A percentile compares a stretch with the other conserved stretches of the same genome.
phyloP scores from a whole-genome alignment of 2,329 filamentous ascomycete genomes.

The Aureobasidium sp. region DNA sequence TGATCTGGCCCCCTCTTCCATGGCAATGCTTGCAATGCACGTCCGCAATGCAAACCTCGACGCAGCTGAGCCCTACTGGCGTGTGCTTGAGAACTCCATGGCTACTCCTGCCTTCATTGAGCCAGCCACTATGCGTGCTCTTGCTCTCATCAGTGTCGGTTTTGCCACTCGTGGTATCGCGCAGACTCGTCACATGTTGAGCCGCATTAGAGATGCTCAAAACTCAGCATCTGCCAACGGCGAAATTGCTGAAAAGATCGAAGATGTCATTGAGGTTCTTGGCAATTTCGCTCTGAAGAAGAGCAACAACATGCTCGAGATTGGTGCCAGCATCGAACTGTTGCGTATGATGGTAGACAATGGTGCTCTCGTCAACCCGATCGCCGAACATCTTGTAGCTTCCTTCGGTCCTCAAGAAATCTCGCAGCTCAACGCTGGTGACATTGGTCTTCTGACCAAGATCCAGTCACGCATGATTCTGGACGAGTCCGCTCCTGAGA shows the following conservation, averaged over 20 bases:
- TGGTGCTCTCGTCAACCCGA: constrained; percentile 52
- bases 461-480: constrained; percentile 50
- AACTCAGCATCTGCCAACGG: constrained; percentile 38
- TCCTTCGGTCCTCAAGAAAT: constrained; percentile 55
- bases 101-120: constrained; percentile 68
- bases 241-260: constrained; percentile 69
- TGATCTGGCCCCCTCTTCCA: constrained; percentile 50
- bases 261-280: constrained; percentile 72
- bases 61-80: constrained; percentile 74
- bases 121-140: constrained; percentile 81
- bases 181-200: constrained; percentile 79
- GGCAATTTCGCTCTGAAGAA: constrained; percentile 51
- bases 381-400: constrained; percentile 55
- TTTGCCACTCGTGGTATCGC: constrained; percentile 73
- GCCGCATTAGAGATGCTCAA: constrained; percentile 63
- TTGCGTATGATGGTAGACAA: constrained; percentile 61
- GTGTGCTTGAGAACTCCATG: constrained; percentile 56
- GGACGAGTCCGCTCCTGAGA: constrained; percentile 43
- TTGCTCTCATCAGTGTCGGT: constrained; percentile 79
- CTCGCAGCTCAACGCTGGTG: constrained; percentile 45
- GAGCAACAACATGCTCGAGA: constrained; percentile 44
- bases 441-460: constrained; percentile 54
- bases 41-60: constrained; percentile 74
- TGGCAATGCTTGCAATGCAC: constrained; percentile 80
- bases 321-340: constrained; percentile 51